These are phyloP conservation scores for Bipolaris zeicola DNA, from an alignment of 2,329 filamentous ascomycete species.

Conservation along the genomic window DNA sequence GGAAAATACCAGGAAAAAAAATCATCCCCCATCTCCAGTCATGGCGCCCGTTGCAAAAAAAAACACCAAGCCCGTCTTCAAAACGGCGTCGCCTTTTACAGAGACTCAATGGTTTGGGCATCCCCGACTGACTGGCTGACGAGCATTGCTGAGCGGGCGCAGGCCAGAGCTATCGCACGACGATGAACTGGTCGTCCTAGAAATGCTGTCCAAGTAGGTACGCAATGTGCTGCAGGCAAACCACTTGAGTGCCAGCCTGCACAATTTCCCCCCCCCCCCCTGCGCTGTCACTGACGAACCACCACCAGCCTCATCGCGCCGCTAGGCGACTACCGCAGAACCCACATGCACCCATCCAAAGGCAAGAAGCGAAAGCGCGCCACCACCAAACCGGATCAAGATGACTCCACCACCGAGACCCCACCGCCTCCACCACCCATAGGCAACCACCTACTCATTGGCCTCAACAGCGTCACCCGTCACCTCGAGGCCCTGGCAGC, in stretches of 20 bases:
- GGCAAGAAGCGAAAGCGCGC: constrained; percentile 58
- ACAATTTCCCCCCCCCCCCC: neutral
- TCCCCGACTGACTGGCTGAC: neutral
- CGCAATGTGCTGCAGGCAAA: constrained; percentile 3
- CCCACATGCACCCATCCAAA: constrained; percentile 62
- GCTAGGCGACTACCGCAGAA: constrained; percentile 65
- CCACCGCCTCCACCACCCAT: constrained; percentile 56
- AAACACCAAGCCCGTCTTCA: constrained; percentile 61
- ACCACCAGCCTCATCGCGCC: constrained; percentile 64
- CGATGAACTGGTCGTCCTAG: constrained; percentile 68
- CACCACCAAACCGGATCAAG: constrained; percentile 3
- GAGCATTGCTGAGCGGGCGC: constrained; percentile 10
- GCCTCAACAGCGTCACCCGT: constrained; percentile 67
- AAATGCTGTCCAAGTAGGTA: constrained; percentile 69
- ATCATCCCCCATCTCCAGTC: neutral
- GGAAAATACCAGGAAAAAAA: neutral
- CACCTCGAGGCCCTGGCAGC: constrained; percentile 57
- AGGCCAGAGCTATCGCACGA: constrained; percentile 66
- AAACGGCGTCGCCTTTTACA: constrained; percentile 70
- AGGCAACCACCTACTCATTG: constrained; percentile 64
- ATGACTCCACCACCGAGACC: constrained; percentile 6
- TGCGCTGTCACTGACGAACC: neutral
- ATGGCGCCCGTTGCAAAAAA: constrained; percentile 37
- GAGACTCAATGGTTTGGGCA: constrained; percentile 62
- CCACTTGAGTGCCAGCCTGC: neutral